Evolutionary conservation across 148 eudicot genomes (phyloP).

Genomic region (Vaccinium darrowii): DNA sequence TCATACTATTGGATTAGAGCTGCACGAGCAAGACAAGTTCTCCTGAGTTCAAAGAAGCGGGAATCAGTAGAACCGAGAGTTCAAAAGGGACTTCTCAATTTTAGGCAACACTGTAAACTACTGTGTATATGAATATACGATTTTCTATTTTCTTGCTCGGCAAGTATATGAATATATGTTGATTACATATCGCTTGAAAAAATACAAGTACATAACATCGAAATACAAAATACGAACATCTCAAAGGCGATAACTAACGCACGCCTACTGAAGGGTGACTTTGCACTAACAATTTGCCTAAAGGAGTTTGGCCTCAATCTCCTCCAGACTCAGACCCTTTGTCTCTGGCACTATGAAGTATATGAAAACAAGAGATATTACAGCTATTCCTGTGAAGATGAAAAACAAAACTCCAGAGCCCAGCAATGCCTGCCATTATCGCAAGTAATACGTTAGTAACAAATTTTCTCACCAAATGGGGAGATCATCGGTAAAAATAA

Average conservation of each 20-base stretch:
- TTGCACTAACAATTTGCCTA: constrained; percentile 13
- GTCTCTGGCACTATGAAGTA: constrained; percentile 83
- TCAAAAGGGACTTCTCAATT: too few relatives aligned
- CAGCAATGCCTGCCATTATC: constrained; percentile 61
- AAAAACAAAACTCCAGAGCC: constrained; percentile 84
- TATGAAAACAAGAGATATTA: constrained; percentile 74
- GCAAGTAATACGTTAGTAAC: neutral
- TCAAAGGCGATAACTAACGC: neutral
- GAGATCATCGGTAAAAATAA: neutral
- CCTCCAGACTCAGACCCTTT: constrained; percentile 86
- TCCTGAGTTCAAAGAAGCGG: too few relatives aligned
- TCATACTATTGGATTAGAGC: too few relatives aligned
- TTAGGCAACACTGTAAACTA: too few relatives aligned
- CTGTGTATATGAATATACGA: too few relatives aligned
- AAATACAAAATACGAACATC: neutral
- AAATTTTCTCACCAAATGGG: neutral
- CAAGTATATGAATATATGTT: neutral
- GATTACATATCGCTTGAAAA: neutral
- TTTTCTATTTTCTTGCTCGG: too few relatives aligned
- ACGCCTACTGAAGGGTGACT: neutral
- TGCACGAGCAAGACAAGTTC: too few relatives aligned
- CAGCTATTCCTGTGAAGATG: constrained; percentile 73
- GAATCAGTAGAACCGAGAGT: too few relatives aligned
- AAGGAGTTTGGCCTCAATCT: constrained; percentile 78
- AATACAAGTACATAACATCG: neutral